Conservation (phyloP, 768 basidiomycete genomes). For the Pisolithus tinctorius region DNA sequence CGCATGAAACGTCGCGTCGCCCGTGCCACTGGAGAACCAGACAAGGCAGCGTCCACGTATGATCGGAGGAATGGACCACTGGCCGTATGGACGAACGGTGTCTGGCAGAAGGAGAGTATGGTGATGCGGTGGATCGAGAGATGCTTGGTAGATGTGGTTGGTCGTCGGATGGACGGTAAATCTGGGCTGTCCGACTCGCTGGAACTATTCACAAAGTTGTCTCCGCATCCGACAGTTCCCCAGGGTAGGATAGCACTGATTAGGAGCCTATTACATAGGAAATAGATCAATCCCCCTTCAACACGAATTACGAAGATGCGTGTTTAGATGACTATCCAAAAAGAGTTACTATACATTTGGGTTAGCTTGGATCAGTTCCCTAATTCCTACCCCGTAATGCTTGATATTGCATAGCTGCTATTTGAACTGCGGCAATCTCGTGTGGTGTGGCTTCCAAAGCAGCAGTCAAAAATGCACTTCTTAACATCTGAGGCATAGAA, state of each 20-base stretch:
- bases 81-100: constrained; percentile 62
- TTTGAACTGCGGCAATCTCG: neutral
- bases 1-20: constrained; percentile 42
- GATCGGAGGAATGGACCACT: constrained; percentile 41
- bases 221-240: neutral
- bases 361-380: no score
- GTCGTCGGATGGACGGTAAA: constrained; percentile 29
- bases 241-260: neutral
- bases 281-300: neutral
- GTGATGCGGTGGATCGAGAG: constrained; percentile 55
- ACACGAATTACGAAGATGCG: neutral
- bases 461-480: neutral
- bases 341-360: no score
- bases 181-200: constrained; percentile 2
- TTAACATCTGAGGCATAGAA: neutral
- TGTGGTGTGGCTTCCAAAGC: neutral
- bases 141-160: constrained; percentile 39
- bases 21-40: neutral
- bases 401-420: neutral
- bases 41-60: constrained; percentile 6
- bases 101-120: constrained; percentile 64
- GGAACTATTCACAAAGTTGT: neutral
- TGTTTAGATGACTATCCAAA: no score
- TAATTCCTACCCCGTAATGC: no score
- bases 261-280: neutral